Evolutionary conservation across 768 basidiomycete genomes (phyloP).

Genomic region (Lactarius pseudohatsudake): DNA sequence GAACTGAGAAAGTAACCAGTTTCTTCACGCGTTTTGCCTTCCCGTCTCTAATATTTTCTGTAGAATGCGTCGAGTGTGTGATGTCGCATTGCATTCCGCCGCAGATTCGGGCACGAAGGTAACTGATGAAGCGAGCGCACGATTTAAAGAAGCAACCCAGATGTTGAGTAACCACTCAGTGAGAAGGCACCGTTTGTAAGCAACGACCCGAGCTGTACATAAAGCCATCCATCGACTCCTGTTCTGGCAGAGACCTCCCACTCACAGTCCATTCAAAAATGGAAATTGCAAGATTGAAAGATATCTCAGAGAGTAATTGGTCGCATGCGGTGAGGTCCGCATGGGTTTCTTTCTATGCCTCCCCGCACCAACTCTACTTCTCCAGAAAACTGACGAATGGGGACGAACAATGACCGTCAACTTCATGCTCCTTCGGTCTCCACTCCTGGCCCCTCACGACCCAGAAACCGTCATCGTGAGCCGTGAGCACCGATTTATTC

Average conservation of each 20-base stretch:
- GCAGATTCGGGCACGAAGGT: neutral
- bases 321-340: neutral
- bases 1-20: neutral
- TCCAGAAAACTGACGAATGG: neutral
- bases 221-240: neutral
- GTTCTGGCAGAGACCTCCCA: neutral
- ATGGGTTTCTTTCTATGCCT: too few species aligned
- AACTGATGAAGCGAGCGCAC: too few species aligned
- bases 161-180: neutral
- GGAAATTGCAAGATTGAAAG: neutral
- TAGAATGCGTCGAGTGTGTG: neutral
- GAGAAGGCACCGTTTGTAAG: neutral
- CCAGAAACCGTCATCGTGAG: neutral
- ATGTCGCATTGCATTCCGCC: neutral
- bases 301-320: neutral
- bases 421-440: neutral
- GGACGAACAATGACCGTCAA: neutral
- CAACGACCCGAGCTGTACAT: neutral
- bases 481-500: neutral
- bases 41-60: neutral
- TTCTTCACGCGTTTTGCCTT: too few species aligned
- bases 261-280: neutral
- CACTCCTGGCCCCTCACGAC: neutral
- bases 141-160: neutral
- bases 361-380: too few species aligned